Base-by-base conservation (phyloP, 202 grass and related monocot species). In the Bolboschoenoplectus hybrid region DNA sequence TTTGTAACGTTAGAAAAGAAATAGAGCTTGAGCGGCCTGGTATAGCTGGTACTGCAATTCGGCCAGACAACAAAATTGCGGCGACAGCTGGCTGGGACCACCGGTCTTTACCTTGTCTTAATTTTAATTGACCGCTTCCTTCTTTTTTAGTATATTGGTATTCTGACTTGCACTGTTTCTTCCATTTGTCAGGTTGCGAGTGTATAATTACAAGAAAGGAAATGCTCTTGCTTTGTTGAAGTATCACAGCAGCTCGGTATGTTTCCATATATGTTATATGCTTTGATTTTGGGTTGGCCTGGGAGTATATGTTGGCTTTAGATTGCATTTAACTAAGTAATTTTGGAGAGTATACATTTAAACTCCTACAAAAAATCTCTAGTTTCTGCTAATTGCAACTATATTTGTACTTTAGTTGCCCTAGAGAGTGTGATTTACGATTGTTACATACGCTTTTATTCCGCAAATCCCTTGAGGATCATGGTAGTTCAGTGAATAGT, bases 1-100 rank as follows among this genome's bases (percentile, higher is more conserved):
- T 64, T 6, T 89, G 92, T 92, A 88, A 63, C 77, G 55, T 95
- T 88, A 93, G 82, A 68, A 95, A 97, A 75, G 93, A 95, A 86
- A 88, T 95, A 88, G 90, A 86, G 76, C 84, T 95, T 61, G 93
- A 93, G 65, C 67, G 91, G 7, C 87, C 91, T 0, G 93, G 95
- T 84, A 85, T 90, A 74, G 81, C 91, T 17, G 79, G 81, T 52
- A 95, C 82, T 56, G 80, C 95, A 0, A 91, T 97, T 87, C 89
- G 90, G n/a, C 77, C 67, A 86, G 95, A 97, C 84, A 92, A 83
- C 67, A 97, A 92, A 92, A 97, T 97, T 47, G 67, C 90, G 57
- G 91, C 95, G 83, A 89, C 93, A 1, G 91, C 93, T 86, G 90
- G 96, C 79, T 98, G 96, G 93, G 96, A 98, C 88, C 91, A 94